Evolutionary conservation across 139 green algal genomes (phyloP), one percentile per base, ranked within the genome.

Genomic region (Parachlorella kessleri): DNA sequence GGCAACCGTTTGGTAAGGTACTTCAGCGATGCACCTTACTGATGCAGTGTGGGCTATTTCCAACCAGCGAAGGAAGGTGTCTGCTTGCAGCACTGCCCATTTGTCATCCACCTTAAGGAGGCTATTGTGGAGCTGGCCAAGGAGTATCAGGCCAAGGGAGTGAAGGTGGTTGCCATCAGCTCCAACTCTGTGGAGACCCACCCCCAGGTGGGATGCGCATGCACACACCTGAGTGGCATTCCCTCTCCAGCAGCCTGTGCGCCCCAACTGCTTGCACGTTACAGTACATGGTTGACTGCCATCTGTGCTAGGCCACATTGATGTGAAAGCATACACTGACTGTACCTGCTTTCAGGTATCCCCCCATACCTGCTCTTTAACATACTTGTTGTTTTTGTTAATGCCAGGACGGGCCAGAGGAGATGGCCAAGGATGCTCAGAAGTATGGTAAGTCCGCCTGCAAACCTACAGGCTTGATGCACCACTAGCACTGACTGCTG

Each of bases 121-220:
- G 78, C 70, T 26, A 86, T 94, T 18, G 75, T 77, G 5, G 70
- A 82, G 36, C 70, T 96, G 21, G 85, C 86, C 1, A 78, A 81
- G 33, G 88, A 93, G 55, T 94, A 94, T 76, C 39, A 77, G 54
- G 32, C 66, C 1, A 88, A 89, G 48, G 93, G 90, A 0, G 70
- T 97, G 8, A 83, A 72, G 14, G 84, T 92, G 24, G 79, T 97
- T 55, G 93, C 87, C 71, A 95, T 97, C 82, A 90, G 79, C 32
- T 90, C 87, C 72, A 97, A 97, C 80, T 88, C 70, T n/a, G 35
- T 72, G 0, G 26, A 91, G 70, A 95, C 91, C 23, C 91, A 96
- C 79, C 91, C 91, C 1, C 88, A 94, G 87, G 87, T 81, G 5
- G 63, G 77, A 1, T 7, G 26, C n/a, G n/a, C n/a, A n/a, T n/a